Evolutionary conservation across 2,329 filamentous ascomycete genomes (phyloP).

Genomic region (Claviceps citrina): DNA sequence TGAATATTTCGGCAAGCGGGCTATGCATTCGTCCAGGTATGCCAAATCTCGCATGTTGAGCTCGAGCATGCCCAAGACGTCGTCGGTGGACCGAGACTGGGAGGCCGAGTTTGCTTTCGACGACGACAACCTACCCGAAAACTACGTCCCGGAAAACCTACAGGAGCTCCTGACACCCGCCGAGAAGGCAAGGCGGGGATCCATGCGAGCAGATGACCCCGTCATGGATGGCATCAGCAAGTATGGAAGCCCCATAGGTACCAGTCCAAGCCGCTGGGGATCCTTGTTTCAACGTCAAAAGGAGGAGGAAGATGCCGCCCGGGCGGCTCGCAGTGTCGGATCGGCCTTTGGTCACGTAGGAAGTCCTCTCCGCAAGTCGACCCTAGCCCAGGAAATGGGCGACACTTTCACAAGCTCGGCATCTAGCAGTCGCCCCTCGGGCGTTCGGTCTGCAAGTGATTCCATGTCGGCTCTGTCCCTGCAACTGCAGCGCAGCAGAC

Average conservation of each 20-base stretch:
- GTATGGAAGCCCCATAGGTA: conserved; percentile 44
- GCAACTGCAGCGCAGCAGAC: conserved; percentile 44
- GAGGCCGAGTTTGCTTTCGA: conserved; percentile 63
- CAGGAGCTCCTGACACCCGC: conserved; percentile 52
- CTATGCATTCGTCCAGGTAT: conserved; percentile 54
- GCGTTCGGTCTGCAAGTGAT: conserved; percentile 29
- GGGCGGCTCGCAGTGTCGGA: conserved; percentile 20
- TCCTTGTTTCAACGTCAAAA: conserved; percentile 44
- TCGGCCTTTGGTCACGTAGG: conserved; percentile 53
- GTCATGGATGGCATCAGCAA: conserved; percentile 35
- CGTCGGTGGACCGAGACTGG: conserved; percentile 49
- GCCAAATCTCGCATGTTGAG: conserved; percentile 52
- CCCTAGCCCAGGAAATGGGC: conserved; percentile 38
- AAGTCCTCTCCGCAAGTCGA: conserved; percentile 48
- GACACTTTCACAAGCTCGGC: conserved; percentile 19
- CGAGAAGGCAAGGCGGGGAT: conserved; percentile 48
- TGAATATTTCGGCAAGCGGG: conserved; percentile 54
- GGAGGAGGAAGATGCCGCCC: conserved; percentile 37
- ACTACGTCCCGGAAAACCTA: conserved; percentile 58
- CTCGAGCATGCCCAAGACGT: conserved; percentile 51
- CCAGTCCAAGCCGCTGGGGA: conserved; percentile 46
- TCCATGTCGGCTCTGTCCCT: conserved; percentile 44
- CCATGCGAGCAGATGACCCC: conserved; percentile 38
- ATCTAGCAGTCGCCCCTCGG: conserved; percentile 24
- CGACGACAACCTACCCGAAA: conserved; percentile 36